Evolutionary conservation across 2,329 filamentous ascomycete genomes (phyloP), one percentile per base, ranked within the genome.

Genomic region (Venturia asperata): DNA sequence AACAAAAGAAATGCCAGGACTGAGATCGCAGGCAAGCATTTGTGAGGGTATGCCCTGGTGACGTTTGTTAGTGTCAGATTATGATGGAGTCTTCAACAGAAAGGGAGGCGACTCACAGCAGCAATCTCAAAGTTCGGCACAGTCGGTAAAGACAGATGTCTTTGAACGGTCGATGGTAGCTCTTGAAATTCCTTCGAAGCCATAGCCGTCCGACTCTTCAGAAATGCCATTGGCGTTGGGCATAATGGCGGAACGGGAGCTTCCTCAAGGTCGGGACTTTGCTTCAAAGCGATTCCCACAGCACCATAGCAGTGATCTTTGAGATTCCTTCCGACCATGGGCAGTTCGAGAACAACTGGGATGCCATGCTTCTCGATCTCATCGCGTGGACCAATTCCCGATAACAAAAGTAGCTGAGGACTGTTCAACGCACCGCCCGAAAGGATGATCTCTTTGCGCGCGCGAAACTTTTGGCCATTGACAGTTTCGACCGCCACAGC

Each of bases 61-160:
- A 30, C 47, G 47, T 21, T 5, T 27, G 24, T 62, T 62, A 62
- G 61, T 62, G 17, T 42, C 39, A 9, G 10, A 17, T 6, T 5
- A 24, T 4, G 10, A 30, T 15, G 15, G 17, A 45, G 19, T 34
- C 3, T 11, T 7, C 17, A 52, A 7, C 3, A 24, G 21, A 47
- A 47, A 19, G 11, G 41, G n/a, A n/a, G 19, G 15, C 15, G 27
- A 62, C 61, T 62, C 19, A 62, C 61, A 47, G 61, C 41, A 11
- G 80, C 65, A n/a, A 87, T 71, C 68, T 88, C 85, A 68, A 79
- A 86, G 61, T 82, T 79, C 0, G 86, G 85, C 1, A 87, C 77
- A 0, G 81, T 84, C 17, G 79, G 75, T 27, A 75, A 75, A 49
- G 70, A 71, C 0, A 87, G 71, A 67, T 78, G 80, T 0, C 73